Base-by-base conservation (phyloP, 495 filamentous ascomycete genomes). In the Evernia prunastri region DNA sequence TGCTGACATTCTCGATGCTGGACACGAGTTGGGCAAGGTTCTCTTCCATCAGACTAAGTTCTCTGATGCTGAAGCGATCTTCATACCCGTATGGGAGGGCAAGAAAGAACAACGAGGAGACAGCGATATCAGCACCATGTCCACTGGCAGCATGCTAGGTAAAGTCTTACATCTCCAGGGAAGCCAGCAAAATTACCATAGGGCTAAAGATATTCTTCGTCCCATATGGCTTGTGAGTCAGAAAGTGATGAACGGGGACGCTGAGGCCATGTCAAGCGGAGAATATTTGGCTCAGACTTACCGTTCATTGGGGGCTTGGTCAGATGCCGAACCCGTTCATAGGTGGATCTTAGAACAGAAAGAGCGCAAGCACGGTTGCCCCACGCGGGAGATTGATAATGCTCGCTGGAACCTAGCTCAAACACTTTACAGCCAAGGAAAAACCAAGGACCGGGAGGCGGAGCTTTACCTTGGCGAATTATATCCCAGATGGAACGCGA, bases 51-150 rank as follows among this genome's bases (percentile, higher is more conserved):
- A 36, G 15, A 39, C 11, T 37, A 49, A 33, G n/a, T 49, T 45
- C 36, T 11, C 29, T 15, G 42, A 57, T 10, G 61, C 61, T 0
- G 54, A 58, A 45, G 53, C 17, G 31, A 13, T 63, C 27, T 11
- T 63, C 23, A 15, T 35, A n/a, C 25, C 25, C 0, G 61, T 58
- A n/a, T 63, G 61, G 61, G 51, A 56, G 29, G 29, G 61, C 18
- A 63, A 18, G 29, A 63, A 47, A 23, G 7, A 13, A 13, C 11
- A 15, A 13, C n/a, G 33, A 17, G 23, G 29, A 18, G 49, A 56
- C 11, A 17, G 20, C 6, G 18, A 42, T 17, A 9, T 18, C 0
- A 10, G 10, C 1, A 56, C 51, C 29, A 56, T 63, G 53, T 42
- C 36, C 9, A 35, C 61, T n/a, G 61, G 51, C 37, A 57, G 37